phyloP scores from a whole-genome alignment of 2,329 filamentous ascomycete species.

The Sporothrix humicola region DNA sequence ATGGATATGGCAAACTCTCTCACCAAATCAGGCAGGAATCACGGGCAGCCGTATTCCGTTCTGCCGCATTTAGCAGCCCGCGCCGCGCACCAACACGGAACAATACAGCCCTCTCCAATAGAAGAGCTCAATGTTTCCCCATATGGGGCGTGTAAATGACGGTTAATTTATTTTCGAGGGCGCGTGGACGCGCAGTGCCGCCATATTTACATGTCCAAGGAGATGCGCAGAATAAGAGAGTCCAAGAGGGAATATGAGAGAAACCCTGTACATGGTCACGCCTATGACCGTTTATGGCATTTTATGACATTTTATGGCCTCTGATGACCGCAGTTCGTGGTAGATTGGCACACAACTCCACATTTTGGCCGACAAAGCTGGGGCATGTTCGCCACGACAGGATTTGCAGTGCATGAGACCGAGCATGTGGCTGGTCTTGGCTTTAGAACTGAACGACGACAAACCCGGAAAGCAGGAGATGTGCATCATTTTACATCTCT shows the following conservation, averaged over 20 bases:
- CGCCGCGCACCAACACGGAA: neutral
- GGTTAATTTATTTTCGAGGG: slow-evolving; percentile 5
- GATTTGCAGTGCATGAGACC: neutral
- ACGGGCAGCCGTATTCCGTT: slow-evolving; percentile 26
- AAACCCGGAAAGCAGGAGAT: slow-evolving; percentile 3
- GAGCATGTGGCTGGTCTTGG: slow-evolving; percentile 17
- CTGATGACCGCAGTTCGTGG: neutral
- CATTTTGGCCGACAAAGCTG: slow-evolving; percentile 12
- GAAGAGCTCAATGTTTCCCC: neutral
- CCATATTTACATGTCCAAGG: slow-evolving; percentile 16
- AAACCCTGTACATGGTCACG: too few species aligned
- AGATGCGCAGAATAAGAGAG: neutral
- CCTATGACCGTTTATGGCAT: too few species aligned
- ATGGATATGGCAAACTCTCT: too few species aligned
- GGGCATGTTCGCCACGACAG: slow-evolving; percentile 6
- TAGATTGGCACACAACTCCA: slow-evolving; percentile 3
- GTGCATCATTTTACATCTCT: neutral
- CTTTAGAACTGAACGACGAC: neutral
- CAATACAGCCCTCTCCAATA: neutral
- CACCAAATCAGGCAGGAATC: neutral
- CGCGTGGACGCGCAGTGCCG: neutral
- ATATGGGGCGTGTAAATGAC: neutral
- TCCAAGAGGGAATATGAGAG: neutral
- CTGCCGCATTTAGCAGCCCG: slow-evolving; percentile 30
- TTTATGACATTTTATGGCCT: too few species aligned